Conservation (phyloP, 208 protist species). For the Crithidia expoeki region DNA sequence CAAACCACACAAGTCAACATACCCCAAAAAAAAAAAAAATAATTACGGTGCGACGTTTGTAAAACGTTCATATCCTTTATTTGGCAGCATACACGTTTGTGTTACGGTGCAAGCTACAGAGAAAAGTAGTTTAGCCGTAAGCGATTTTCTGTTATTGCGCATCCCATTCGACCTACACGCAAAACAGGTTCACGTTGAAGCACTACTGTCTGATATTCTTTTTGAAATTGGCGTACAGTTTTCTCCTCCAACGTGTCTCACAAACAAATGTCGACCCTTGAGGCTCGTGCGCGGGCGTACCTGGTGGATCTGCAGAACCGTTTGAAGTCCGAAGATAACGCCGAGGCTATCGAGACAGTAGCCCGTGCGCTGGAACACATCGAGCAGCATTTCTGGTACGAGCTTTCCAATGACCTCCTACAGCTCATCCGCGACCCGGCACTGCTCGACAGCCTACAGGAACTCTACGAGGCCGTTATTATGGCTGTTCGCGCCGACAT, state of each 20-base stretch:
- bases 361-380: conserved; percentile 44
- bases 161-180: not conserved
- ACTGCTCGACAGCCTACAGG: conserved; percentile 63
- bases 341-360: conserved; percentile 47
- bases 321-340: conserved; percentile 39
- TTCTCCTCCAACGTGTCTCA: not conserved
- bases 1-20: too few relatives aligned
- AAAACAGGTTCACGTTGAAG: not conserved
- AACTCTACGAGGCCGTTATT: conserved; percentile 80
- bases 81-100: too few relatives aligned
- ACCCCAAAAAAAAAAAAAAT: too few relatives aligned
- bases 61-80: too few relatives aligned
- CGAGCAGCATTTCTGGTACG: conserved; percentile 68
- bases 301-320: conserved; percentile 46
- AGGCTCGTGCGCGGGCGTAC: conserved; percentile 50
- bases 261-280: conserved; percentile 28
- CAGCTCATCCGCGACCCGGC: conserved; percentile 63
- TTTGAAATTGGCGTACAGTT: too few relatives aligned
- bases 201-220: too few relatives aligned
- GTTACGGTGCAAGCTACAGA: too few relatives aligned
- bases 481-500: conserved; percentile 73
- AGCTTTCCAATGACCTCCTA: conserved; percentile 74
- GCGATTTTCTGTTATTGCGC: not conserved
- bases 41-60: too few relatives aligned
- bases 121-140: not conserved